A percentile compares a stretch with the other conserved stretches of the same genome.
These are phyloP conservation scores for Pharus latifolius DNA, from an alignment of 176 grass and related monocot species.

Conservation along the genomic window DNA sequence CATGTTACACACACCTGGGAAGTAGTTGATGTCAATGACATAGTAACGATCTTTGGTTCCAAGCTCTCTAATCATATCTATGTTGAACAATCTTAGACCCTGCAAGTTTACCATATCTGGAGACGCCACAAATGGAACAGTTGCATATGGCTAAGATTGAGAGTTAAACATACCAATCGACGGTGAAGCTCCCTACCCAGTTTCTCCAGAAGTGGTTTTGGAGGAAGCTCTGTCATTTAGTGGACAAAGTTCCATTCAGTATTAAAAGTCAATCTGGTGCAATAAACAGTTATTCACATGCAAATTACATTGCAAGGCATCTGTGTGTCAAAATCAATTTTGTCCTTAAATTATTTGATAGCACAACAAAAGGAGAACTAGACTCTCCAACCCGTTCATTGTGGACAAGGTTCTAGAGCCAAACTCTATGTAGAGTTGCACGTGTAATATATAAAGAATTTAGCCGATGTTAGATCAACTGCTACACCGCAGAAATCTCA, in stretches of 20 bases:
- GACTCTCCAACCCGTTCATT: background rate
- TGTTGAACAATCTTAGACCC: conserved; percentile 82
- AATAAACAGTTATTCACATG: background rate
- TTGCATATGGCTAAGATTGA: background rate
- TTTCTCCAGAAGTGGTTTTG: conserved; percentile 70
- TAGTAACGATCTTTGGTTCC: conserved; percentile 81
- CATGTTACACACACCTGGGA: conserved; percentile 65
- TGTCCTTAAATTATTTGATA: background rate
- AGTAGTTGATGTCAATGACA: conserved; percentile 98
- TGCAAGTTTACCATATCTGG: conserved; percentile 26
- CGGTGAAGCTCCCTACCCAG: conserved; percentile 63
- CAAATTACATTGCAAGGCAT: background rate
- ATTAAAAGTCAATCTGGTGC: conserved; percentile 2
- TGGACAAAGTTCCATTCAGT: conserved; percentile 4
- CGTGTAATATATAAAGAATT: background rate
- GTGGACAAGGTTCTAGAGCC: background rate
- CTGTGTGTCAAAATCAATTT: background rate
- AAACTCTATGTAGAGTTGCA: background rate
- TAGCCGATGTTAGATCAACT: background rate
- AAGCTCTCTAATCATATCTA: conserved; percentile 87
- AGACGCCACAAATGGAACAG: conserved; percentile 4
- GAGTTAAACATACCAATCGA: conserved; percentile 47
- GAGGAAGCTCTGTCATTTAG: conserved; percentile 58
- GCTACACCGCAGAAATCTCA: conserved; percentile 7
- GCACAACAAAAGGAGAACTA: background rate